A percentile compares a stretch with the other conserved stretches of the same genome.
Evolutionary conservation across 768 basidiomycete genomes (phyloP).

Genomic region (Collybia mongolica): DNA sequence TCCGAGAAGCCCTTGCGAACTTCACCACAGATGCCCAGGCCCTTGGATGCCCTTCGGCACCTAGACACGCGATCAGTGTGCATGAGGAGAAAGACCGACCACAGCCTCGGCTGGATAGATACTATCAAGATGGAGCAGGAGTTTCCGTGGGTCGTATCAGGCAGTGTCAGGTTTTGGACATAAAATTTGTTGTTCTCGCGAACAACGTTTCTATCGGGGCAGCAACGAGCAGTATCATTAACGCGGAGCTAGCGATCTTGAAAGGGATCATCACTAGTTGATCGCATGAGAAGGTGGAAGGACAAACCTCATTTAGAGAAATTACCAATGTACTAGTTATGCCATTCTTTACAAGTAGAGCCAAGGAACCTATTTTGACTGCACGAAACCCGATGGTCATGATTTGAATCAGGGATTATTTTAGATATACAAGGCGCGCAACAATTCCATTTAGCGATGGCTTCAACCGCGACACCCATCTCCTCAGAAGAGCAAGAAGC

Average conservation of each 20-base stretch:
- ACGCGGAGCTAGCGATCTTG: constrained; percentile 90
- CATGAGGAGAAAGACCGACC: constrained; percentile 92
- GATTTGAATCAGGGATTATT: too few species aligned
- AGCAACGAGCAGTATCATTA: constrained; percentile 95
- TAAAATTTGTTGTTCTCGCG: constrained; percentile 91
- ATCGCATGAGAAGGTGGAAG: neutral
- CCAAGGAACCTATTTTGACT: too few species aligned
- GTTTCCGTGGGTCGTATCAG: constrained; percentile 90
- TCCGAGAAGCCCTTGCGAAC: constrained; percentile 72
- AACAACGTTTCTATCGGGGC: constrained; percentile 97
- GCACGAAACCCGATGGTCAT: neutral
- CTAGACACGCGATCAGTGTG: constrained; percentile 81
- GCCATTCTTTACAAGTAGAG: too few species aligned
- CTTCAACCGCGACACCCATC: neutral
- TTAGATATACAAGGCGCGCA: neutral
- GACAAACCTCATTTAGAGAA: neutral
- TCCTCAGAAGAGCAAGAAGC: constrained; percentile 31
- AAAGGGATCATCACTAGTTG: constrained; percentile 44
- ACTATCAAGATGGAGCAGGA: constrained; percentile 87
- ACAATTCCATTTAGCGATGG: neutral
- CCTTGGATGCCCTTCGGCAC: constrained; percentile 81
- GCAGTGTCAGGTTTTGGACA: constrained; percentile 88
- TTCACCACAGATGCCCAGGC: constrained; percentile 78
- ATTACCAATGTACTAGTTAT: too few species aligned
- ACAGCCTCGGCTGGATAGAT: constrained; percentile 90